These are phyloP conservation scores for Senna tora DNA, from an alignment of 306 rosid species.

Conservation along the genomic window DNA sequence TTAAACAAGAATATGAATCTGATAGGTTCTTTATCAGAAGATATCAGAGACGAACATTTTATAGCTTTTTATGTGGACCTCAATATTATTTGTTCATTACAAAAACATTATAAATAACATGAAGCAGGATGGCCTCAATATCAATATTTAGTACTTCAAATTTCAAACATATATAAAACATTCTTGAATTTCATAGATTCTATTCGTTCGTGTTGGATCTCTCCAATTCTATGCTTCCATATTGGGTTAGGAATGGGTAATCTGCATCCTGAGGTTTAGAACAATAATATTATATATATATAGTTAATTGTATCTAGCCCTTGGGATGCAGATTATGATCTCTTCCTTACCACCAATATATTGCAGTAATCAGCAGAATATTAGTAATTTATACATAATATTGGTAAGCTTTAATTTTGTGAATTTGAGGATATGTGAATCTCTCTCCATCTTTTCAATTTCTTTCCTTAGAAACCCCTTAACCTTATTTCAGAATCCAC, in stretches of 20 bases:
- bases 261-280: conserved; percentile 49
- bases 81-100: neutral
- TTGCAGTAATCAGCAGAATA: too few relatives aligned
- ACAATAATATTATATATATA: neutral
- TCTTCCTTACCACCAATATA: conserved; percentile 30
- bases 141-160: conserved; percentile 8
- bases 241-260: conserved; percentile 11
- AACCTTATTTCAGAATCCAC: too few relatives aligned
- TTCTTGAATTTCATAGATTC: neutral
- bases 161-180: neutral
- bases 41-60: neutral
- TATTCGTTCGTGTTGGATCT: conserved; percentile 10
- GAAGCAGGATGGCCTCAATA: neutral
- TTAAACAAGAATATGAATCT: too few relatives aligned
- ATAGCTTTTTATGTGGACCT: neutral
- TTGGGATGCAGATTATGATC: conserved; percentile 61
- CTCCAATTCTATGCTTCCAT: too few relatives aligned
- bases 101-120: too few relatives aligned
- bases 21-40: neutral
- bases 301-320: conserved; percentile 45
- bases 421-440: neutral
- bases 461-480: too few relatives aligned
- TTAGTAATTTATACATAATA: too few relatives aligned
- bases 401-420: neutral
- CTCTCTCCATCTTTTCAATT: neutral